phyloP scores from a whole-genome alignment of 2,329 filamentous ascomycete species.

The Claviceps digitariae region DNA sequence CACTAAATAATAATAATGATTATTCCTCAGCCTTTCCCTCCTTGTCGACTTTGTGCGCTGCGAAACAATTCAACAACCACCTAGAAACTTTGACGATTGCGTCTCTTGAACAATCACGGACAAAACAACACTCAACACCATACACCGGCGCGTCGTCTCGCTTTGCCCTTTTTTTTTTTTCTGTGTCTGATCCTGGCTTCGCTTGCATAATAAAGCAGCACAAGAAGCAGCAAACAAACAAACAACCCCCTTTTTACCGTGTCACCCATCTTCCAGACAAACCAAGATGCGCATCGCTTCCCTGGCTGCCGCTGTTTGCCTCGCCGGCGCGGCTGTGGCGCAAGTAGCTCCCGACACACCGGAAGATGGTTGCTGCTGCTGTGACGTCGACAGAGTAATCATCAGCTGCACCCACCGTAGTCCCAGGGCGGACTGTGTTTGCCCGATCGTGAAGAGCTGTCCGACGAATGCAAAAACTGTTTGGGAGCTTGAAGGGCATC shows the following conservation, averaged over 20 bases:
- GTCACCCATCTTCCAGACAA: background rate
- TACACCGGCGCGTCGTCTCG: too few relatives aligned
- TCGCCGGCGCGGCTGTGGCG: constrained; percentile 2
- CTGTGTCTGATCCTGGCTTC: too few relatives aligned
- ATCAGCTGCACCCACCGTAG: constrained; percentile 14
- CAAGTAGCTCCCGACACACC: constrained; percentile 1
- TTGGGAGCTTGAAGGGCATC: constrained; percentile 3
- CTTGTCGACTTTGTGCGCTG: too few relatives aligned
- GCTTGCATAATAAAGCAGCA: too few relatives aligned
- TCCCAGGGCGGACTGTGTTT: constrained; percentile 14
- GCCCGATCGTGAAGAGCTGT: constrained; percentile 13
- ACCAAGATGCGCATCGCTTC: constrained; percentile 13
- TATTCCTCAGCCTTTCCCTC: too few relatives aligned
- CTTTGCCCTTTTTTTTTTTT: too few relatives aligned
- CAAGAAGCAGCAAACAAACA: too few relatives aligned
- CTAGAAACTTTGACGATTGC: too few relatives aligned
- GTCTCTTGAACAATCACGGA: too few relatives aligned
- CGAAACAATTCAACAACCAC: too few relatives aligned
- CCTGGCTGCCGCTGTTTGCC: constrained; percentile 6
- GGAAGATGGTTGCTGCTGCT: constrained; percentile 20
- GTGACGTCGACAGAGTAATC: constrained; percentile 12
- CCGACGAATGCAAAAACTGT: constrained; percentile 11
- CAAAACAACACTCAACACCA: too few relatives aligned
- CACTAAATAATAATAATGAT: too few relatives aligned
- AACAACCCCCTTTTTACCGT: background rate